phyloP scores from a whole-genome alignment of 108 stramenopile species.

The Bacterosira constricta region DNA sequence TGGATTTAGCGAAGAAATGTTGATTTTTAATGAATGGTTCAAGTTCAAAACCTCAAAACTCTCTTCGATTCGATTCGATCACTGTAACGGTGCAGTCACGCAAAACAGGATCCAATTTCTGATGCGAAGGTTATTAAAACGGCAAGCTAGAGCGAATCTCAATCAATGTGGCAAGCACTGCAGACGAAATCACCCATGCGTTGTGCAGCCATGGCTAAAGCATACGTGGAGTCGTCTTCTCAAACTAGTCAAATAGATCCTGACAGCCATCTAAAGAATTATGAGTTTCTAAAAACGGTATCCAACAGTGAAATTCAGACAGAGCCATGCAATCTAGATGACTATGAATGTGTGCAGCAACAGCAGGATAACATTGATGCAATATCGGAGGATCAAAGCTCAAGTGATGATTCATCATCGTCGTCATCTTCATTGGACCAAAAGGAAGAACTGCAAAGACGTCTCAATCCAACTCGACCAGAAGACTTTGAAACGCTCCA shows the following conservation, averaged over 20 bases:
- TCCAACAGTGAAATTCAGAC: slow-evolving; percentile 1
- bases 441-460: slow-evolving; percentile 19
- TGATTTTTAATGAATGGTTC: background rate
- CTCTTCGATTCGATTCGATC: too few species aligned
- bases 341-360: background rate
- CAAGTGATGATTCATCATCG: background rate
- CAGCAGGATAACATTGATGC: too few species aligned
- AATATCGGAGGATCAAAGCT: background rate
- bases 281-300: background rate
- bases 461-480: slow-evolving; percentile 26
- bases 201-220: background rate
- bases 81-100: too few species aligned
- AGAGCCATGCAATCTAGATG: background rate
- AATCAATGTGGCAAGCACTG: background rate
- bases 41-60: too few species aligned
- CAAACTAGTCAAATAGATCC: slow-evolving; percentile 14
- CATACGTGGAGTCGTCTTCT: slow-evolving; percentile 10
- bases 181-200: too few species aligned
- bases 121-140: background rate
- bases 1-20: background rate
- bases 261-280: background rate
- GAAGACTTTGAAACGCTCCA: slow-evolving; percentile 34
- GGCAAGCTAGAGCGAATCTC: background rate
- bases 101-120: too few species aligned
- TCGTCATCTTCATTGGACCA: background rate